phyloP scores from a whole-genome alignment of 257 asterid species.

The Rehmannia glutinosa region DNA sequence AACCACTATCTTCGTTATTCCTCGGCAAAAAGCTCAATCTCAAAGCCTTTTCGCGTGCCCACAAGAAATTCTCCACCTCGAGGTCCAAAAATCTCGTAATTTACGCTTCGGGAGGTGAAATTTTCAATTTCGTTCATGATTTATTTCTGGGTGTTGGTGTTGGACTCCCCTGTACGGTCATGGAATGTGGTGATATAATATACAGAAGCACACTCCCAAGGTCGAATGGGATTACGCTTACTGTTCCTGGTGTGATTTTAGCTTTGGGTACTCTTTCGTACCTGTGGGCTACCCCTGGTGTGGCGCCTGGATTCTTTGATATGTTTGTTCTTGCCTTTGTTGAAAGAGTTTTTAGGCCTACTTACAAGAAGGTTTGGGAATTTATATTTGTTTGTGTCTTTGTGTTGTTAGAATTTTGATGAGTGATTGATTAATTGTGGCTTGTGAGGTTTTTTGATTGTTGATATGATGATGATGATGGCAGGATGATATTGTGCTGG shows the following conservation, averaged over 20 bases:
- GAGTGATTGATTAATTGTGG: neutral
- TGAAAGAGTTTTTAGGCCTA: constrained; percentile 73
- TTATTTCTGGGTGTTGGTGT: constrained; percentile 91
- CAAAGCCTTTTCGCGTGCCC: constrained; percentile 28
- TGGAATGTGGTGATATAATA: constrained; percentile 95
- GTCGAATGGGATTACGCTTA: constrained; percentile 58
- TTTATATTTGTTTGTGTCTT: neutral
- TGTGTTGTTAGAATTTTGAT: neutral
- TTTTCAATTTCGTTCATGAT: constrained; percentile 44
- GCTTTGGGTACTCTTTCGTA: constrained; percentile 85
- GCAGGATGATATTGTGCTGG: constrained; percentile 92
- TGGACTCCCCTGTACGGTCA: constrained; percentile 94
- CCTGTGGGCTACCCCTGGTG: constrained; percentile 99
- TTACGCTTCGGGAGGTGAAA: constrained; percentile 47
- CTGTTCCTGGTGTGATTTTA: constrained; percentile 83
- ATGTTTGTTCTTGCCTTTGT: constrained; percentile 95
- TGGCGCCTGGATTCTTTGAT: constrained; percentile 97
- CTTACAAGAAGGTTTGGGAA: constrained; percentile 59
- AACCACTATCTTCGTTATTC: constrained; percentile 54
- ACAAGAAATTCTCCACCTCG: constrained; percentile 19
- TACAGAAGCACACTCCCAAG: constrained; percentile 91
- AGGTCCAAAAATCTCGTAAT: constrained; percentile 36
- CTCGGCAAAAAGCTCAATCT: constrained; percentile 53
- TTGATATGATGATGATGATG: constrained; percentile 13
- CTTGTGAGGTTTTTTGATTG: constrained; percentile 13